Evolutionary conservation across 371 early-diverging fungal genomes (phyloP).

Genomic region (Mucor lusitanicus): DNA sequence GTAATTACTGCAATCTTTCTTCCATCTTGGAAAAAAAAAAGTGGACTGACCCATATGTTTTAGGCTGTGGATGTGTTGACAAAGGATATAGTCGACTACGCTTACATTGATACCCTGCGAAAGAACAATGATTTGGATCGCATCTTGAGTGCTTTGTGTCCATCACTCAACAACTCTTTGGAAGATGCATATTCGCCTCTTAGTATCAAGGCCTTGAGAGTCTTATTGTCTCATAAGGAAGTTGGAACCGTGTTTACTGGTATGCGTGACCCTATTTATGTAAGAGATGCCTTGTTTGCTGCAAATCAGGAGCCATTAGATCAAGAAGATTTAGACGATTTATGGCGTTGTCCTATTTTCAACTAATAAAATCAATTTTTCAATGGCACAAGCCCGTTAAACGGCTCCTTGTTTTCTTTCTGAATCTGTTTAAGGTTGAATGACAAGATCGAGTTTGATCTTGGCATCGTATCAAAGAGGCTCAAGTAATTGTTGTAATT

Average conservation of each 20-base stretch:
- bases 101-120: conserved; percentile 57
- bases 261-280: conserved; percentile 66
- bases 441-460: no score
- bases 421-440: no score
- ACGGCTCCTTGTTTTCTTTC: no score
- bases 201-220: conserved; percentile 54
- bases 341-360: conserved; percentile 40
- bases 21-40: neutral
- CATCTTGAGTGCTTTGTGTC: conserved; percentile 60
- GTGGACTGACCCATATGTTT: neutral
- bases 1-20: conserved; percentile 15
- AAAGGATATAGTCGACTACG: conserved; percentile 51
- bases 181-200: conserved; percentile 51
- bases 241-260: conserved; percentile 76
- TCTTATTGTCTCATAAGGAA: conserved; percentile 49
- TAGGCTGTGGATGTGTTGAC: conserved; percentile 19
- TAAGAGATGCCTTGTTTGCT: conserved; percentile 58
- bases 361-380: neutral
- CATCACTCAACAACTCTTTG: conserved; percentile 32
- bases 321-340: conserved; percentile 29
- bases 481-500: no score
- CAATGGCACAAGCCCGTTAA: no score
- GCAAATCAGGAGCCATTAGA: conserved; percentile 18
- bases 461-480: no score
- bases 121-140: conserved; percentile 69